Conservation (phyloP, 441 rosid genomes). For the Erodium trifolium region DNA sequence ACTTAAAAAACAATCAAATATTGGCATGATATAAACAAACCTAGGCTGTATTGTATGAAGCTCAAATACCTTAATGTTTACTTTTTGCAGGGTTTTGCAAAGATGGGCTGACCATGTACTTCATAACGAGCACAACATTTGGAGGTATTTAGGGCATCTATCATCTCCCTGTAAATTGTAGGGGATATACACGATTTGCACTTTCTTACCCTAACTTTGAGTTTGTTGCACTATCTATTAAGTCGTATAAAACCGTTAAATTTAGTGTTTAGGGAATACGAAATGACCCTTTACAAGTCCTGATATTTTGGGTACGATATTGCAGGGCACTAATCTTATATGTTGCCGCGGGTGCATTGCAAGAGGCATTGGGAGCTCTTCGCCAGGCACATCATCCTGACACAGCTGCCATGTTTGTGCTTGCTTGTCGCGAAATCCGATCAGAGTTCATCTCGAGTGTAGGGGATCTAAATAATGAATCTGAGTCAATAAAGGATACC, state of each 20-base stretch:
- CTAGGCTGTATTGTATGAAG: too few relatives aligned
- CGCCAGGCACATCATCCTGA: slow-evolving; percentile 83
- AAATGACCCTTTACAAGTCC: not conserved
- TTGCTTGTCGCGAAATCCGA: slow-evolving; percentile 76
- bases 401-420: slow-evolving; percentile 89
- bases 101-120: slow-evolving; percentile 92
- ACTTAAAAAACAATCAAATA: not conserved
- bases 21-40: not conserved
- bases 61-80: too few relatives aligned
- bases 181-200: too few relatives aligned
- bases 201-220: too few relatives aligned
- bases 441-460: slow-evolving; percentile 35
- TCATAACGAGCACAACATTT: slow-evolving; percentile 66
- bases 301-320: slow-evolving; percentile 12
- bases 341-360: slow-evolving; percentile 89
- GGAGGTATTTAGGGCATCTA: slow-evolving; percentile 54
- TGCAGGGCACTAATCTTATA: slow-evolving; percentile 80
- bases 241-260: too few relatives aligned
- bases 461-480: slow-evolving; percentile 36
- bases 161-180: not conserved
- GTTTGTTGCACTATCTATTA: too few relatives aligned
- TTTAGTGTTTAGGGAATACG: too few relatives aligned
- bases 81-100: slow-evolving; percentile 56
- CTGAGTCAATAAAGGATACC: slow-evolving; percentile 26
- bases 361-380: slow-evolving; percentile 73